Percentiles rank a stretch among this genome's conserved stretches.
phyloP scores from a whole-genome alignment of 2,329 filamentous ascomycete genomes.

The Blastomyces silverae region DNA sequence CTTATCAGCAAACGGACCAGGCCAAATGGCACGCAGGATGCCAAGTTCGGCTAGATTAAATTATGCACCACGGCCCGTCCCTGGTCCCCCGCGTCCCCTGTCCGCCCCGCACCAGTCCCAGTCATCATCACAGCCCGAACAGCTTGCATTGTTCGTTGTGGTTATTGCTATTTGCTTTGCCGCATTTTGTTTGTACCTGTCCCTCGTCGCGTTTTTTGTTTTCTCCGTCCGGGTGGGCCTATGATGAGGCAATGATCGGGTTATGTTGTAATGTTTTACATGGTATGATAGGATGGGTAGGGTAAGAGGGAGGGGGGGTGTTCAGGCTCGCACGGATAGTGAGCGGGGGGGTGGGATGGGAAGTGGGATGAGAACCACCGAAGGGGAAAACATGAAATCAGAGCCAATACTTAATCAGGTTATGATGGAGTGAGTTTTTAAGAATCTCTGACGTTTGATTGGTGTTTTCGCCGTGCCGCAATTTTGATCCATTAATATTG shows the following conservation, averaged over 20 bases:
- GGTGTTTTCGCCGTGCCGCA: not conserved
- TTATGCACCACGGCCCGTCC: conserved; percentile 13
- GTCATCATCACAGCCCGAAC: not conserved
- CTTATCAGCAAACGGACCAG: not conserved
- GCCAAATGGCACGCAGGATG: not conserved
- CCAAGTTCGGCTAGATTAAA: conserved; percentile 3
- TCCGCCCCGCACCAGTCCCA: not conserved
- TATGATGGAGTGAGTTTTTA: not conserved
- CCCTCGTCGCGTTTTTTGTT: too few relatives aligned
- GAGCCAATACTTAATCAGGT: not conserved
- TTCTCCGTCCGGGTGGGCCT: not conserved
- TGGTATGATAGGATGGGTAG: not conserved
- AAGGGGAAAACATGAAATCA: not conserved
- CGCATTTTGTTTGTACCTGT: not conserved
- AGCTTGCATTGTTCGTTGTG: not conserved
- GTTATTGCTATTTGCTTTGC: not conserved
- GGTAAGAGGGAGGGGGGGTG: not conserved
- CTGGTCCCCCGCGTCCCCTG: not conserved
- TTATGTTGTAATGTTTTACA: not conserved
- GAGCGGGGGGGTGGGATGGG: not conserved
- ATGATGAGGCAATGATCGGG: not conserved
- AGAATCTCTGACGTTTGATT: not conserved
- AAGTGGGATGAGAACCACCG: not conserved
- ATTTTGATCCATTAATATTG: conserved; percentile 10
- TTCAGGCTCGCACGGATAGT: not conserved